Conservation (phyloP, 2,329 filamentous ascomycete genomes). For the Aspergillus sp. region DNA sequence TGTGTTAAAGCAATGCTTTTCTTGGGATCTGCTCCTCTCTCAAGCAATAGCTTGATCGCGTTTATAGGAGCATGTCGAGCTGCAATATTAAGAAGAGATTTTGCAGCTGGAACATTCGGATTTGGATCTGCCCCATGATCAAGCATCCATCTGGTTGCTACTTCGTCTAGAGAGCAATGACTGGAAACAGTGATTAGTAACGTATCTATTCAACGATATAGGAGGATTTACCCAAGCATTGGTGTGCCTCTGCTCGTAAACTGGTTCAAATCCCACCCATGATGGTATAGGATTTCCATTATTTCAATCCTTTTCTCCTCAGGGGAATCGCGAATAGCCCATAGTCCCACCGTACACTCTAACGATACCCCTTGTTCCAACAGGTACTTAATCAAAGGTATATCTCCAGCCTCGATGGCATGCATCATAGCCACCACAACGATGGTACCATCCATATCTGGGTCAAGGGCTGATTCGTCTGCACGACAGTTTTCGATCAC, state of each 20-base stretch:
- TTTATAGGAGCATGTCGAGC: background rate
- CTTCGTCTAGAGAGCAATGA: background rate
- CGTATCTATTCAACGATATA: too few species aligned
- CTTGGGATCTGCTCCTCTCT: background rate
- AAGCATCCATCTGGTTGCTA: background rate
- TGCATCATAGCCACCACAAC: background rate
- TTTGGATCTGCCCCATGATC: background rate
- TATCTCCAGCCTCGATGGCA: background rate
- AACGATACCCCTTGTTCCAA: background rate
- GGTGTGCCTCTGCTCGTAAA: background rate
- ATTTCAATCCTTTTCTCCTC: background rate
- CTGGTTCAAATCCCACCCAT: background rate
- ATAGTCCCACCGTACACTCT: background rate
- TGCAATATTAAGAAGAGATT: background rate
- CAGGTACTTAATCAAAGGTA: background rate
- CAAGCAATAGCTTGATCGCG: background rate
- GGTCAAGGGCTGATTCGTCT: background rate
- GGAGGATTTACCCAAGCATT: background rate
- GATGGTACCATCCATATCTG: background rate
- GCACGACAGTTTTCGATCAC: background rate
- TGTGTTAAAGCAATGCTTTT: background rate
- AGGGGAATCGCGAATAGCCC: background rate
- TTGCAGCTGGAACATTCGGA: background rate
- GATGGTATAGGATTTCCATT: background rate
- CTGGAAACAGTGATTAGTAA: background rate